A percentile compares a stretch with the other conserved stretches of the same genome.
phyloP scores from a whole-genome alignment of 176 grass and related monocot species.

The Phoenix dactylifera region DNA sequence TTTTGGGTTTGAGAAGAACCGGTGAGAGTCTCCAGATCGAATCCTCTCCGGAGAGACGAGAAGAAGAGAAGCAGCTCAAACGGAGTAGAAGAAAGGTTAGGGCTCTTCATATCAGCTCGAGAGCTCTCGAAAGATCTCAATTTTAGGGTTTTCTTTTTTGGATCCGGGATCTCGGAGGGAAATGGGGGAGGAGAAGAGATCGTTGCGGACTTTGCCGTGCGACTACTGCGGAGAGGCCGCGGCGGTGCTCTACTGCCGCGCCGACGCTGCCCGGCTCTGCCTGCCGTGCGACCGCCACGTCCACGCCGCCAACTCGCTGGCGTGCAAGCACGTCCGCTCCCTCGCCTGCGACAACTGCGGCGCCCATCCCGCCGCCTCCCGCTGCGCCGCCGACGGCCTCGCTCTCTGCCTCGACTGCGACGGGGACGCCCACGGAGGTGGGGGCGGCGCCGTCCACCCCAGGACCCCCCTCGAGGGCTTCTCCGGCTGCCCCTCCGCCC shows the following conservation, averaged over 20 bases:
- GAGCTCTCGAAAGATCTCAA: no score
- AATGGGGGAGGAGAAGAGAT: not conserved
- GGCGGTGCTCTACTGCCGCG: constrained; percentile 6
- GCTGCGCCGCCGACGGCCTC: not conserved
- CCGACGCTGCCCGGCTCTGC: no score
- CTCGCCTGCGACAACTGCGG: constrained; percentile 57
- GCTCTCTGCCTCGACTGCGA: constrained; percentile 45
- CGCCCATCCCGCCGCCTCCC: constrained; percentile 7
- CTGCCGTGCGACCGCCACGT: no score
- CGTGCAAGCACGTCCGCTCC: no score
- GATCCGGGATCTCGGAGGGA: not conserved
- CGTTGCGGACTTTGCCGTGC: constrained; percentile 2
- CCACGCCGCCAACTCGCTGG: no score
- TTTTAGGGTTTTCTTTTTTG: no score
- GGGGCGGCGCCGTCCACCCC: not conserved
- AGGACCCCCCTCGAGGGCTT: constrained; percentile 34
- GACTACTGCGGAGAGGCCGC: constrained; percentile 3
- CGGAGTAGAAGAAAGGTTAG: no score
- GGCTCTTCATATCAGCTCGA: no score
- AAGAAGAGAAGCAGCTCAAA: no score
- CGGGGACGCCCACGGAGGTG: not conserved
- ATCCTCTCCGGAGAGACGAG: no score
- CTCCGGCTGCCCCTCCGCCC: constrained; percentile 49
- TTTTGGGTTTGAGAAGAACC: not conserved
- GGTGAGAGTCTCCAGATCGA: no score